Evolutionary conservation across 176 grass and related monocot species (phyloP), one percentile per base, ranked within the genome.

Genomic region (Carex parvula): DNA sequence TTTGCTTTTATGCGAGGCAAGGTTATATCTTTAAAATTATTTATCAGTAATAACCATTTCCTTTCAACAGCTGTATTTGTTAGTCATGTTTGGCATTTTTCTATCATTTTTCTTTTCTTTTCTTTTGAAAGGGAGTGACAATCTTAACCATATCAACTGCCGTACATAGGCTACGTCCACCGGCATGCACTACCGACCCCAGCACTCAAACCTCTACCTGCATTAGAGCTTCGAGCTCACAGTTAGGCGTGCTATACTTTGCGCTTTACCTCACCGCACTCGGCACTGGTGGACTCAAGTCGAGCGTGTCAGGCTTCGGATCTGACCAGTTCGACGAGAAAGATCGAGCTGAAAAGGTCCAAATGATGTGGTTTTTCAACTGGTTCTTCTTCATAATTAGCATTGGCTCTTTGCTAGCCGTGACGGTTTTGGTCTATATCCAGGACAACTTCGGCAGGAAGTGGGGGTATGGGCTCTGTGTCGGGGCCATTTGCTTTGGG

Each of bases 361-460:
- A 90, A 77, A 99, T 99, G 96, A 89, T 92, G 88, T 84, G 42
- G 46, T 99, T 99, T 88, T 95, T 99, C 89, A 89, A 90, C 83
- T 95, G 96, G 93, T 99, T 99, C 87, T 99, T 95, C 88, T 99
- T 99, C 90, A 94, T 95, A 86, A 95, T 99, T 83, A 95, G 91
- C 85, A 85, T 99, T 2, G 96, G 96, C 1, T 92, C 96, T 6
- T 90, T 99, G 15, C 65, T 99, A 9, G 93, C 93, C 12, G 91
- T 99, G 66, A 95, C 96, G 0, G 90, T 99, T 2, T 90, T 99
- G 5, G 93, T 99, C 20, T 99, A 99, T 87, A 80, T 99, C 70
- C 96, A 99, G 90, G 93, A 95, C 85, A 80, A 95, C 82, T 55
- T 99, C 0, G 93, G 96, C 0, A 75, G 96, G 3, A 84, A 44